phyloP scores from a whole-genome alignment of 1,284 basidiomycete species.

The Rhodotorula sp. region DNA sequence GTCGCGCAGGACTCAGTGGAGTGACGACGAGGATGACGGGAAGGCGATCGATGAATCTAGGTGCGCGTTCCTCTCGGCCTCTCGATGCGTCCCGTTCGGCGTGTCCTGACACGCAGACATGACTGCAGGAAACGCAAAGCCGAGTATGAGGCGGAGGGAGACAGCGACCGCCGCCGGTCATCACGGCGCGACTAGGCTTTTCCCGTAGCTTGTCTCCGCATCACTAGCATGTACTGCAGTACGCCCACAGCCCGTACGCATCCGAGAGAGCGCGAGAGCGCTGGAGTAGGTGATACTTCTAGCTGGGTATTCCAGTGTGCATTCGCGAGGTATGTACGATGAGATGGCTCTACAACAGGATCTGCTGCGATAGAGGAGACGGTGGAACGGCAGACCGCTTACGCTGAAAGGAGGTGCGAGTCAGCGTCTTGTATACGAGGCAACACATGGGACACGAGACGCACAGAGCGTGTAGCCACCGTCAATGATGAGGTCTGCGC shows the following conservation, averaged over 20 bases:
- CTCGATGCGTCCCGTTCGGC: too few species aligned
- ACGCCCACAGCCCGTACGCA: too few species aligned
- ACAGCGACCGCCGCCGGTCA: constrained; percentile 19
- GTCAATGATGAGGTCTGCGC: background rate
- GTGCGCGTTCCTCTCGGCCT: constrained; percentile 1
- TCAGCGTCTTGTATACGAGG: too few species aligned
- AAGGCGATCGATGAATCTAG: constrained; percentile 6
- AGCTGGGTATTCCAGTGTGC: too few species aligned
- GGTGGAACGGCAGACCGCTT: too few species aligned
- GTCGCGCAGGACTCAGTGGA: constrained; percentile 25
- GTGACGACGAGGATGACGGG: constrained; percentile 28
- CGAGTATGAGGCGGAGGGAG: constrained; percentile 21
- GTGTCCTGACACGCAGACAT: background rate
- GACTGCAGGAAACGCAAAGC: constrained; percentile 32
- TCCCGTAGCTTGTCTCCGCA: too few species aligned
- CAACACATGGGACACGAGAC: background rate
- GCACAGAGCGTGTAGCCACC: background rate
- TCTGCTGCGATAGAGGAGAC: too few species aligned
- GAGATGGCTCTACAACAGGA: too few species aligned
- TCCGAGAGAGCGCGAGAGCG: too few species aligned
- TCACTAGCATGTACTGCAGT: too few species aligned
- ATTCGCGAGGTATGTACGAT: too few species aligned
- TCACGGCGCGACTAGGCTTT: constrained; percentile 8
- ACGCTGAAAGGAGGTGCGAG: background rate
- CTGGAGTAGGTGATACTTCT: too few species aligned